phyloP scores from a whole-genome alignment of 495 filamentous ascomycete species.

The Massariosphaeria phaeospora region DNA sequence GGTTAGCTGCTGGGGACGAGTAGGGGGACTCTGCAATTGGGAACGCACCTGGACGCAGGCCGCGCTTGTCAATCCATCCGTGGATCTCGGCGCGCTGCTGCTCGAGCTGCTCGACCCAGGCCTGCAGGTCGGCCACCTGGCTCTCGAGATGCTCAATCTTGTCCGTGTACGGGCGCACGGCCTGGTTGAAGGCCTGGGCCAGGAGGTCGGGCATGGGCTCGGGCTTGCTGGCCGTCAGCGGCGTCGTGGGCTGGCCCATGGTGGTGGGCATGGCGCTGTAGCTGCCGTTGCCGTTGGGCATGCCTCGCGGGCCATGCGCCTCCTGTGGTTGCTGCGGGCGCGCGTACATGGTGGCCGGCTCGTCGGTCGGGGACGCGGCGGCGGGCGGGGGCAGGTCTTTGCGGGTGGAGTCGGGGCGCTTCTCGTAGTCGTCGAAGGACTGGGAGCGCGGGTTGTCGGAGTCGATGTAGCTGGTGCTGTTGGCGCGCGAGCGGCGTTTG shows the following conservation, averaged over 20 bases:
- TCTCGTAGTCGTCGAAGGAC: constrained; percentile 33
- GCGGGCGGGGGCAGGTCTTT: neutral
- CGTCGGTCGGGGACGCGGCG: constrained; percentile 10
- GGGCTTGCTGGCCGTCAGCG: constrained; percentile 16
- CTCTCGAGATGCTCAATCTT: constrained; percentile 46
- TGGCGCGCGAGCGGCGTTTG: constrained; percentile 32
- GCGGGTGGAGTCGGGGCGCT: constrained; percentile 20
- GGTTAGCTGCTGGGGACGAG: constrained; percentile 11
- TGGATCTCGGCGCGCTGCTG: constrained; percentile 46
- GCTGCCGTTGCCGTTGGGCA: constrained; percentile 20
- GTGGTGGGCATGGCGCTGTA: constrained; percentile 13
- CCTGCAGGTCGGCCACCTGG: constrained; percentile 44
- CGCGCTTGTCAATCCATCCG: constrained; percentile 51
- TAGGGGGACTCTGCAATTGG: neutral
- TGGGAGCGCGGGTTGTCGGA: constrained; percentile 25
- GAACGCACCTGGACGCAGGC: constrained; percentile 46
- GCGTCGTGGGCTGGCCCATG: constrained; percentile 18
- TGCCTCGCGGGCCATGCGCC: neutral
- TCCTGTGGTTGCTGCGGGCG: constrained; percentile 26
- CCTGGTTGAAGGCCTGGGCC: constrained; percentile 48
- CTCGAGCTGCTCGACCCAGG: constrained; percentile 45
- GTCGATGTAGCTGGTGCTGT: constrained; percentile 31
- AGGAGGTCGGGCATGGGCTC: constrained; percentile 46
- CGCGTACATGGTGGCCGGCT: constrained; percentile 31
- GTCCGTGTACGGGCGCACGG: constrained; percentile 46